Percentiles rank a stretch among this genome's conserved stretches.
Evolutionary conservation across 257 asterid species (phyloP).

Genomic region (Jasminum sambac): DNA sequence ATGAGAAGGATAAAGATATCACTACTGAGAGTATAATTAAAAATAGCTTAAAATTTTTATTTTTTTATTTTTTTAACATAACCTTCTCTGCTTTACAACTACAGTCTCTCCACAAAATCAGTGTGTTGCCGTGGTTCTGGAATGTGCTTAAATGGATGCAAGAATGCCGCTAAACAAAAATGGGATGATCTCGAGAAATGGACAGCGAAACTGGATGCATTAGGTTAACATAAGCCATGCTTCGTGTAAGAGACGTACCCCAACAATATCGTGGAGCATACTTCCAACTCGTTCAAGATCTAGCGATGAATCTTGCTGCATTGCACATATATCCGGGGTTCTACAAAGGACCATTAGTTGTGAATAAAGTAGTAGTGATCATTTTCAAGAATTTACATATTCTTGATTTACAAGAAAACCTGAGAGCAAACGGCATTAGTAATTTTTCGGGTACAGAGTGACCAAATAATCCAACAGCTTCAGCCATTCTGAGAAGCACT

Average conservation of each 20-base stretch:
- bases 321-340: slow-evolving; percentile 71
- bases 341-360: slow-evolving; percentile 36
- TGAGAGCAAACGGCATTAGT: slow-evolving; percentile 50
- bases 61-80: no score
- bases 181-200: neutral
- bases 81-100: no score
- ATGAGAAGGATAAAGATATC: neutral
- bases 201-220: neutral
- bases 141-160: neutral
- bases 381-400: neutral
- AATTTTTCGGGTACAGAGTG: slow-evolving; percentile 52
- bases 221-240: neutral
- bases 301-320: slow-evolving; percentile 70
- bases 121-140: neutral
- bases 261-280: slow-evolving; percentile 48
- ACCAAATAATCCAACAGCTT: slow-evolving; percentile 56
- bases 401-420: slow-evolving; percentile 29
- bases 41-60: no score
- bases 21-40: neutral
- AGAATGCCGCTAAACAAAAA: neutral
- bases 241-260: slow-evolving; percentile 43
- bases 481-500: slow-evolving; percentile 62
- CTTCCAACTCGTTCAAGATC: slow-evolving; percentile 66
- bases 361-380: neutral
- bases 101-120: no score